Base-by-base conservation (phyloP, 2,329 filamentous ascomycete species). In the Epichloe gansuensis region DNA sequence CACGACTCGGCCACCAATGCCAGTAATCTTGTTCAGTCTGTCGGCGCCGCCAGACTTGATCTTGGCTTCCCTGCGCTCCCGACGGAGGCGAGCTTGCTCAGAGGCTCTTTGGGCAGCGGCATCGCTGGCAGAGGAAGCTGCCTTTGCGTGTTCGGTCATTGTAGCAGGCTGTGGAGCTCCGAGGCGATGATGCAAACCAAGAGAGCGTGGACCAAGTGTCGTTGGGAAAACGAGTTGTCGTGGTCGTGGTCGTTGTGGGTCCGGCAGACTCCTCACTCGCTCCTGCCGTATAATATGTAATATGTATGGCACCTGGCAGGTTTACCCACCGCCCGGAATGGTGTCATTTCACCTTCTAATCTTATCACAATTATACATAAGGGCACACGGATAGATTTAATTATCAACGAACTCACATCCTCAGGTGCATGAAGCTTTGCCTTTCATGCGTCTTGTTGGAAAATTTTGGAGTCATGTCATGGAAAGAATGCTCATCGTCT, bases 21-120 rank as follows among this genome's bases (percentile, higher is more conserved):
- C 82, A 12, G 84, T 88, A 66, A 93, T 93, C 67, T 79, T 85
- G 61, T 86, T 83, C 56, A 93, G 70, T 55, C 88, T 74, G 41
- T 82, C 77, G 17, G 81, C 79, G 53, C 85, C 87, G 55, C 84
- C 82, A 48, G 83, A 81, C 61, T 78, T 80, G 69, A 91, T 82
- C 74, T 91, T 91, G 54, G 86, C 86, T 66, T 89, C 84, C 48
- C 87, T 79, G 41, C 86, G 81, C 67, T 91, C 86, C 67, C 89
- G 88, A 60, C 88, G 84, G 54, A 88, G 74, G 46, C 86, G 82
- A 39, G 84, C 83, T 68, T 88, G 83, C 57, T 85, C 80, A 28
- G 75, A 70, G 3, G 80, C 78, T 55, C 77, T 70, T 54, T 73
- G 70, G 13, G 76, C 72, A 2, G 71, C 47, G 28, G 52, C 48